Base-by-base conservation (phyloP, 768 basidiomycete genomes). In the Amanita phalloides region DNA sequence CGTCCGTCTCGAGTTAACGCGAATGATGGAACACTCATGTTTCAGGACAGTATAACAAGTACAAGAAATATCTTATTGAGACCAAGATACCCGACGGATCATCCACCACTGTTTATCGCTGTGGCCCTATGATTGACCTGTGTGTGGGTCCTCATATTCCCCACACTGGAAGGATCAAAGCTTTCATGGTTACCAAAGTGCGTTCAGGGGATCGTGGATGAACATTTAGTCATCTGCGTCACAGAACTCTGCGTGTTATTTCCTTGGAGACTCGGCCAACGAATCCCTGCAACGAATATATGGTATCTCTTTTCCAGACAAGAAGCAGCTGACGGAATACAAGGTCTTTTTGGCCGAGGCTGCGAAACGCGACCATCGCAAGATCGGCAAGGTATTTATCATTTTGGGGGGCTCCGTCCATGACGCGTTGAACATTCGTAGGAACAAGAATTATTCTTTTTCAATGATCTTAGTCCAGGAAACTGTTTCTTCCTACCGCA, bases 381-480 rank as follows among this genome's bases (percentile, higher is more conserved):
- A 90, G 72, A 98, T 99, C 53, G 96, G 90, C 51, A 92, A 85
- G 72, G 51, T 52, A 52, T 11, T 38, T 33, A 17, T 28, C 13
- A 8, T 11, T 38, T 21, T 17, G 80, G 82, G 80, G 82, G 51
- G 50, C 66, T 47, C 51, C 48, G 21, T 5, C 41, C 17, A 38
- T 43, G 4, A 36, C 26, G 33, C 35, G 8, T 38, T 23, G 82
- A 79, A 20, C 20, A 6, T 26, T 17, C 23, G 17, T 36, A 52
- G 51, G 93, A 97, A 58, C 96, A 99, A 75, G 96, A 99, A 59
- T 72, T 99, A 7, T 99, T 93, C 77, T 95, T 97, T 77, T 98
- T 97, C 79, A 90, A 96, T 65, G 96, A 98, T 55, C 71, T 92
- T 37, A 93, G 90, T 59, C 96, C 96, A 2, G 96, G 96, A 55